Percentiles rank a stretch among this genome's conserved stretches.
phyloP scores from a whole-genome alignment of 1,139 yeast genomes.

The Casaregolazyma suthepensis region DNA sequence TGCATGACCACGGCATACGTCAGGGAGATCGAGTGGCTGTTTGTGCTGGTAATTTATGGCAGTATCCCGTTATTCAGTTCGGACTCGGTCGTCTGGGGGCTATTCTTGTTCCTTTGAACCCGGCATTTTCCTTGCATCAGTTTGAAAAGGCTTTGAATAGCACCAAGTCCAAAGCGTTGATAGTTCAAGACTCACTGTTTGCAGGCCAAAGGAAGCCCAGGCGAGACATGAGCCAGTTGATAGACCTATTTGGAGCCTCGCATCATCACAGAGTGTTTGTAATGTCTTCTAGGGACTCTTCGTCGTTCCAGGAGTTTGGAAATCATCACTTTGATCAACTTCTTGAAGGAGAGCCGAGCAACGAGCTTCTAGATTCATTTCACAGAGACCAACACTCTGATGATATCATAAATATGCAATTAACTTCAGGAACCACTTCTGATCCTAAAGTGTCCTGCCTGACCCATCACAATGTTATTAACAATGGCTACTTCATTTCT shows the following conservation, averaged over 20 bases:
- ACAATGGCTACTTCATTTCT: slow-evolving; percentile 30
- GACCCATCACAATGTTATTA: slow-evolving; percentile 28
- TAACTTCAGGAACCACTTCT: slow-evolving; percentile 33
- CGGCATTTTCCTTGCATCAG: slow-evolving; percentile 31
- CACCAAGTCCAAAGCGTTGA: slow-evolving; percentile 24
- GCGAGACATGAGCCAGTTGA: slow-evolving; percentile 13
- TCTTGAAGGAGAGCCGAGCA: slow-evolving; percentile 3
- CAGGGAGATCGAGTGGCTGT: slow-evolving; percentile 31
- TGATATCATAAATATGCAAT: slow-evolving; percentile 31
- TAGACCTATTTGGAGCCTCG: slow-evolving; percentile 4
- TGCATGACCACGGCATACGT: slow-evolving; percentile 18
- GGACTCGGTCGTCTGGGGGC: slow-evolving; percentile 32
- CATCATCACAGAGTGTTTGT: slow-evolving; percentile 7
- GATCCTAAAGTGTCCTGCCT: slow-evolving; percentile 29
- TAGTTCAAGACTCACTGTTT: slow-evolving; percentile 21
- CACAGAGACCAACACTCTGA: slow-evolving; percentile 11
- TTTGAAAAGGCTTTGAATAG: slow-evolving; percentile 25
- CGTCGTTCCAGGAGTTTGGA: slow-evolving; percentile 6
- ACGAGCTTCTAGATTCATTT: background rate
- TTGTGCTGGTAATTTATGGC: slow-evolving; percentile 31
- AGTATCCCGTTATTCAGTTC: slow-evolving; percentile 28
- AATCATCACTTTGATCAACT: slow-evolving; percentile 8
- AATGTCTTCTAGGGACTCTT: slow-evolving; percentile 1
- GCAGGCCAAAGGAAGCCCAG: slow-evolving; percentile 15
- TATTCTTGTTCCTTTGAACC: slow-evolving; percentile 30